Base-by-base conservation (phyloP, 2,329 filamentous ascomycete species). In the Neopestalotiopsis sp. region DNA sequence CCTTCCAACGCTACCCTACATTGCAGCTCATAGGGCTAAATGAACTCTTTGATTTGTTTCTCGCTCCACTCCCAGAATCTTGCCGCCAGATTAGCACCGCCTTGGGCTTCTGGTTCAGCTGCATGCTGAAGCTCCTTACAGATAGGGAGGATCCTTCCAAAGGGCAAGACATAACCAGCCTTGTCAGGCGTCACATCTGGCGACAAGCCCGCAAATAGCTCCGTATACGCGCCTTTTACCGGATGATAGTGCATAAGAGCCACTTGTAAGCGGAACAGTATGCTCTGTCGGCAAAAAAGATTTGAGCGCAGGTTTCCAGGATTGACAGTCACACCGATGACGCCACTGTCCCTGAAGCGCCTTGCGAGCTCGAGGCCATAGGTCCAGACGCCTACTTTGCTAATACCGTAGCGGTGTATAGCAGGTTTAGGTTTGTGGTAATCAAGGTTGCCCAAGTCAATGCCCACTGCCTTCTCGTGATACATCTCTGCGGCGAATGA, bases 381-480 rank as follows among this genome's bases (percentile, higher is more conserved):
- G 7, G 53, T n/a, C 53, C 57, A 67, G 32, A 14, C 24, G 32
- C 65, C 65, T 5, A 14, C 13, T 24, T 67, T 67, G 34, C 65
- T 67, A 17, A 40, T 14, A 9, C 32, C 53, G 32, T 66, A 66
- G 0, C 30, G 20, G 13, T 77, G 73, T 67, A 67, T 64, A 4
- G 17, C 14, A 0, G 45, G 17, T 17, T 32, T 30, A 2, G 32
- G 24, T n/a, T 53, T 62, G 13, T 65, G 42, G 65, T 70, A 69
- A 63, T 71, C 71, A 14, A 73, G 68, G 61, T 73, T 73, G 45
- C 67, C 61, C 34, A 72, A 59, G 59, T 70, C 67, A 58, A 76
- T 7, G 57, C 70, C 74, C 45, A n/a, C n/a, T 5, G 0, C 5
- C n/a, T 57, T 63, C 12, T 49, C 49, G 40, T 40, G 49, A 45